Evolutionary conservation across 441 rosid species (phyloP), one percentile per base, ranked within the genome.

Genomic region (Theobroma grandiflorum): DNA sequence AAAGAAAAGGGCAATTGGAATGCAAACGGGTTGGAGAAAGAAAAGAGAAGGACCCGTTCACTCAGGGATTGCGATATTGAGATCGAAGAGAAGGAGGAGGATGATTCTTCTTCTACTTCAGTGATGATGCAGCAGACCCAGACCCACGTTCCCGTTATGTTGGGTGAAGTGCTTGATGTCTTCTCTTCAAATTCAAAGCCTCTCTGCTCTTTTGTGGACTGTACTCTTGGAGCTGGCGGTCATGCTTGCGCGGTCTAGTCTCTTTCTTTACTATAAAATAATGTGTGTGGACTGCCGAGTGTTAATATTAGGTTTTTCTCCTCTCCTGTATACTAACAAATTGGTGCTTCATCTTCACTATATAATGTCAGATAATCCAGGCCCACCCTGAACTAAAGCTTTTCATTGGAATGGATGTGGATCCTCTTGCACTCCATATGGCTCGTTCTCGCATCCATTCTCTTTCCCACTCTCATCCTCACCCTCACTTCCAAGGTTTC

Each of bases 191-290:
- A 84, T 65, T 75, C 72, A 26, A 79, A 82, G 52, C 73, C 81
- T 0, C 84, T 93, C 35, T 83, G 76, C 62, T 90, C 94, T 78
- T 96, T 96, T 57, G 91, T 92, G 8, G 99, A 96, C 81, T 96
- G 98, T 78, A 96, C 99, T 3, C 87, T 96, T 73, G 99, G 99
- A 38, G 97, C 98, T 11, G 99, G 95, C 31, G 99, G 98, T 38
- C 98, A 96, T 82, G 91, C 98, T 74, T 90, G 97, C 3, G 93
- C 96, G 58, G 99, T 96, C 43, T 49, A 26, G 16, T 50, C 47
- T 50, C 11, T 63, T 18, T 47, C 1, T 31, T 52, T 26, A 26
- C 31, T 26, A 26, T 26, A 26, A 0, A 26, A 26, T 26, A 26
- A 26, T 26, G 31, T 26, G 31, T 26, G 31, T 26, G 31, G 31